Percentiles rank a stretch among this genome's conserved stretches.
Evolutionary conservation across 768 basidiomycete species (phyloP).

Genomic region (Leccinum variicolor): DNA sequence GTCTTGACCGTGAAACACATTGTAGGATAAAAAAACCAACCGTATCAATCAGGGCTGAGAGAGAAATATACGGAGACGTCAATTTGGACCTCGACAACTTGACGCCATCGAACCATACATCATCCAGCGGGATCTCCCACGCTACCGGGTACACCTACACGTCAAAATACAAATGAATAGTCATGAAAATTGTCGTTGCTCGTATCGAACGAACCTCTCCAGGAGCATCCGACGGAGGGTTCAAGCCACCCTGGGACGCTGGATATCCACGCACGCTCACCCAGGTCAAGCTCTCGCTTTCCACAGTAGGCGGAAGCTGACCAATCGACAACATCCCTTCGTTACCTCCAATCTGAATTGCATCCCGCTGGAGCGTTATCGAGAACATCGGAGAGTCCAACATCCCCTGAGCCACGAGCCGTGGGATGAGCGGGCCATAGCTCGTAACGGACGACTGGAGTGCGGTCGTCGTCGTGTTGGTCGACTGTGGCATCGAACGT

Average conservation of each 20-base stretch:
- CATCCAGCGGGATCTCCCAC: conserved; percentile 73
- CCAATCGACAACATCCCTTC: conserved; percentile 65
- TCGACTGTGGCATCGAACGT: conserved; percentile 6
- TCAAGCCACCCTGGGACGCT: conserved; percentile 48
- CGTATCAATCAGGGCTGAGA: conserved; percentile 72
- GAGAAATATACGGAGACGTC: conserved; percentile 43
- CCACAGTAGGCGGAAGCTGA: conserved; percentile 51
- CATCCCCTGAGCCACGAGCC: conserved; percentile 38
- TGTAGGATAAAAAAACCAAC: conserved; percentile 33
- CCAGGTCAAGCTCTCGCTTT: conserved; percentile 57
- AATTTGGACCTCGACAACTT: conserved; percentile 55
- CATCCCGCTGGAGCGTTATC: conserved; percentile 66
- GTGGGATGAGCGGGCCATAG: conserved; percentile 44
- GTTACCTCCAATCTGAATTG: conserved; percentile 66
- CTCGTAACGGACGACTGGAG: conserved; percentile 41
- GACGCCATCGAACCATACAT: conserved; percentile 66
- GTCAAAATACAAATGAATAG: conserved; percentile 1
- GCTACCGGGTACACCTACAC: conserved; percentile 55
- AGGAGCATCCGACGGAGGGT: conserved; percentile 52
- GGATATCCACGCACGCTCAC: conserved; percentile 58
- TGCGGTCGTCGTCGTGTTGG: conserved; percentile 14
- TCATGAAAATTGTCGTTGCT: background rate
- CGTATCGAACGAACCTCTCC: conserved; percentile 46
- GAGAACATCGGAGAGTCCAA: conserved; percentile 48
- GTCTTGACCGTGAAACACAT: background rate